Conservation (phyloP, 2,329 filamentous ascomycete species). For the Didymella exigua region DNA sequence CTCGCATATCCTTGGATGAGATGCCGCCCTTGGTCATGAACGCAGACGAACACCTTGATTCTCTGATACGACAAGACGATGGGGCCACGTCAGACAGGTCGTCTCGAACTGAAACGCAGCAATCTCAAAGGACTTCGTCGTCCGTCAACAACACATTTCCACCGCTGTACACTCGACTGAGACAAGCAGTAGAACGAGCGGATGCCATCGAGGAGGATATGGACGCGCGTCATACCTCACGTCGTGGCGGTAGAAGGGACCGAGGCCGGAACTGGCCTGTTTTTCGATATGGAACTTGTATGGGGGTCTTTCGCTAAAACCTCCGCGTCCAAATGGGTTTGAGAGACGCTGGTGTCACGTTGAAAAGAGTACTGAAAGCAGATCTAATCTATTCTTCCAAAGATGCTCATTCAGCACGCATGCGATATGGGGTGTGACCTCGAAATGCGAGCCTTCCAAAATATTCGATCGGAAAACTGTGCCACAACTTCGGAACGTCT, state of each 20-base stretch:
- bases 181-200: neutral
- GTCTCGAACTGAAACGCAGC: neutral
- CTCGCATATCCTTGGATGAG: neutral
- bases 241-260: neutral
- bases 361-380: no score
- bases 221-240: neutral
- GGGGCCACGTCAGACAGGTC: neutral
- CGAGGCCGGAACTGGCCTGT: neutral
- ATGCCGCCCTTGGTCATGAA: neutral
- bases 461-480: no score
- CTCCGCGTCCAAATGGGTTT: no score
- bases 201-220: neutral
- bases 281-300: neutral
- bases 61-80: neutral
- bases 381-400: no score
- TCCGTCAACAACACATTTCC: neutral
- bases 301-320: neutral
- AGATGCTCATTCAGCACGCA: no score
- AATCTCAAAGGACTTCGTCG: neutral
- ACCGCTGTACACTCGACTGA: neutral
- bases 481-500: neutral
- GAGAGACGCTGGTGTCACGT: no score
- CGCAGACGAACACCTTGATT: neutral
- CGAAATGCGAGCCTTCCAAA: no score
- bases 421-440: no score